Evolutionary conservation across 768 basidiomycete genomes (phyloP).

Genomic region (Termitomyces sp.): DNA sequence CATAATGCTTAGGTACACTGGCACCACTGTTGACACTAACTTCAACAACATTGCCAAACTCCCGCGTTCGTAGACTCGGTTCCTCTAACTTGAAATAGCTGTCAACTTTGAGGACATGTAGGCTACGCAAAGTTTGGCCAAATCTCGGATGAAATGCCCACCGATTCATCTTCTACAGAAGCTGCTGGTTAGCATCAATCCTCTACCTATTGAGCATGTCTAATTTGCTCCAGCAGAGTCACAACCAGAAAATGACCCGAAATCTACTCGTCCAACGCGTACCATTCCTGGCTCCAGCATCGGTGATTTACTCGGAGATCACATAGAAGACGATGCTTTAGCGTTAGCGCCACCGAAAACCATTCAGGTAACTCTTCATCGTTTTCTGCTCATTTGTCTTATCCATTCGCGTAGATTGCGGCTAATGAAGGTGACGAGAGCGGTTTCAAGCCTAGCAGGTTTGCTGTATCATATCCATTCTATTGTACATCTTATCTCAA

Average conservation of each 20-base stretch:
- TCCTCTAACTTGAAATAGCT: background rate
- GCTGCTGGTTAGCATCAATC: background rate
- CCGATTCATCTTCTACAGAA: conserved; percentile 3
- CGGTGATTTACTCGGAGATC: conserved; percentile 46
- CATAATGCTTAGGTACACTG: conserved; percentile 52
- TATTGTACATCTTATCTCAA: background rate
- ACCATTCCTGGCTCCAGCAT: conserved; percentile 50
- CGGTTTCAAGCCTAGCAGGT: conserved; percentile 48
- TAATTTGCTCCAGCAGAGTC: conserved; percentile 10
- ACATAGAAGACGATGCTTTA: conserved; percentile 53
- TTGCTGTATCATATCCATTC: conserved; percentile 3
- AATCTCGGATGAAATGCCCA: conserved; percentile 23
- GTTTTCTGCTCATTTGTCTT: background rate
- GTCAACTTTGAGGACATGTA: conserved; percentile 22
- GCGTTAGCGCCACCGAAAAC: conserved; percentile 48
- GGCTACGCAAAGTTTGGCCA: conserved; percentile 74
- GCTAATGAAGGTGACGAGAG: conserved; percentile 27
- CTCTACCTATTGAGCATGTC: background rate
- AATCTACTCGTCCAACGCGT: conserved; percentile 57
- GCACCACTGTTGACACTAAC: conserved; percentile 74
- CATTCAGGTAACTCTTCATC: background rate
- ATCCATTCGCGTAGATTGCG: background rate
- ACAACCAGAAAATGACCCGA: conserved; percentile 32
- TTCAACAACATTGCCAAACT: conserved; percentile 72
- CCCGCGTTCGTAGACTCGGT: conserved; percentile 49